Percentiles rank a stretch among this genome's conserved stretches.
Evolutionary conservation across 163 green algal species (phyloP).

Genomic region (Chlorella variabilis): DNA sequence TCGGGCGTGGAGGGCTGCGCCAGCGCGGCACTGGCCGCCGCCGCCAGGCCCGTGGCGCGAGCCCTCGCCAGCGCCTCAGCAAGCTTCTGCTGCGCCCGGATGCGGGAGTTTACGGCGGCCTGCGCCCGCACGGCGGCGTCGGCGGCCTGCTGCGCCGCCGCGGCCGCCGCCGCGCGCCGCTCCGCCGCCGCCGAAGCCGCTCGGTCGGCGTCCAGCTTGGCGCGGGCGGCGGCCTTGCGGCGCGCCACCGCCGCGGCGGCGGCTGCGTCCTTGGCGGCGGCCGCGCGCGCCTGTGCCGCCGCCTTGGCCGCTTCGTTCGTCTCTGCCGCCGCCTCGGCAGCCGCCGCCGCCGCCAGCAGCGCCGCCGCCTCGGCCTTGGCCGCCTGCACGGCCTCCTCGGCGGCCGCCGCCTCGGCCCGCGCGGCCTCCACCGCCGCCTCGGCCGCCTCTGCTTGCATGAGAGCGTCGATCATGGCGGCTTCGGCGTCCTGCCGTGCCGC

Average conservation of each 20-base stretch:
- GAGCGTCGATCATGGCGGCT: slow-evolving; percentile 21
- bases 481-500: slow-evolving; percentile 13
- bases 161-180: background rate
- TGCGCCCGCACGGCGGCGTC: slow-evolving; percentile 13
- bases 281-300: background rate
- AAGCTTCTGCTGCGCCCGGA: slow-evolving; percentile 25
- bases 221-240: background rate
- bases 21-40: background rate
- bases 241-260: slow-evolving; percentile 5
- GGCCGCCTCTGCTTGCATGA: slow-evolving; percentile 17
- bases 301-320: background rate
- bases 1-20: slow-evolving; percentile 8
- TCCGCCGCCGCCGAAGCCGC: background rate
- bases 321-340: slow-evolving; percentile 13
- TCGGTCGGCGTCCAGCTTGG: background rate
- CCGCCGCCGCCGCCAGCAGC: slow-evolving; percentile 11
- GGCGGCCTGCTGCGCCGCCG: slow-evolving; percentile 14
- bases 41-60: background rate
- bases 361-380: slow-evolving; percentile 15
- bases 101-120: slow-evolving; percentile 1
- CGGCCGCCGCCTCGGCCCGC: slow-evolving; percentile 13
- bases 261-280: background rate
- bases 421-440: slow-evolving; percentile 12
- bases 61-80: background rate
- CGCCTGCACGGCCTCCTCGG: background rate